phyloP scores from a whole-genome alignment of 306 rosid species.

The Trifolium repens region DNA sequence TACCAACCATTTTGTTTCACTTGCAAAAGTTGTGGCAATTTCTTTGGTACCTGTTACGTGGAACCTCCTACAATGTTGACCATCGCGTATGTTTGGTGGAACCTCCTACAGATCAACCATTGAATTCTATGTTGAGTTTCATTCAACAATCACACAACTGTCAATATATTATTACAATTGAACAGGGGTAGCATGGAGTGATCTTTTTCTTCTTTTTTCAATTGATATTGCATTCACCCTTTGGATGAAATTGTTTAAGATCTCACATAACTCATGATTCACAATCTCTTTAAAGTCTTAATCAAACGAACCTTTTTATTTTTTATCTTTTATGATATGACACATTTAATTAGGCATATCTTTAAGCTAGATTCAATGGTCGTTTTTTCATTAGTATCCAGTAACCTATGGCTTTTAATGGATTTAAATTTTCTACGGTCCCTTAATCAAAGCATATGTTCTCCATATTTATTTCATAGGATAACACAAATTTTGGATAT shows the following conservation, averaged over 20 bases:
- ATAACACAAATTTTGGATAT: conserved; percentile 10
- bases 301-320: conserved; percentile 20
- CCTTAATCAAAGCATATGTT: conserved; percentile 20
- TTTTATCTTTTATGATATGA: not conserved
- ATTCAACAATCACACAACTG: conserved; percentile 24
- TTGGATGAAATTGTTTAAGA: conserved; percentile 14
- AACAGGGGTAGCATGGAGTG: conserved; percentile 17
- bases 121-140: conserved; percentile 28
- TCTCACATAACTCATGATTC: not conserved
- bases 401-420: not conserved
- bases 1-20: conserved; percentile 25
- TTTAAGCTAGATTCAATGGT: conserved; percentile 1
- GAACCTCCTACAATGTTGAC: not conserved
- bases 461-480: conserved; percentile 12
- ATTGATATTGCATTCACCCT: conserved; percentile 11
- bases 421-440: conserved; percentile 15
- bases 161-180: conserved; percentile 19
- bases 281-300: not conserved
- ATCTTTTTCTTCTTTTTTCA: not conserved
- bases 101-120: not conserved
- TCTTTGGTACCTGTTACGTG: conserved; percentile 11
- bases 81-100: not conserved
- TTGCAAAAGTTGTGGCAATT: conserved; percentile 10
- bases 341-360: not conserved
- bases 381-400: conserved; percentile 1